Base-by-base conservation (phyloP, 2,329 filamentous ascomycete species). In the Epicoccum nigrum region DNA sequence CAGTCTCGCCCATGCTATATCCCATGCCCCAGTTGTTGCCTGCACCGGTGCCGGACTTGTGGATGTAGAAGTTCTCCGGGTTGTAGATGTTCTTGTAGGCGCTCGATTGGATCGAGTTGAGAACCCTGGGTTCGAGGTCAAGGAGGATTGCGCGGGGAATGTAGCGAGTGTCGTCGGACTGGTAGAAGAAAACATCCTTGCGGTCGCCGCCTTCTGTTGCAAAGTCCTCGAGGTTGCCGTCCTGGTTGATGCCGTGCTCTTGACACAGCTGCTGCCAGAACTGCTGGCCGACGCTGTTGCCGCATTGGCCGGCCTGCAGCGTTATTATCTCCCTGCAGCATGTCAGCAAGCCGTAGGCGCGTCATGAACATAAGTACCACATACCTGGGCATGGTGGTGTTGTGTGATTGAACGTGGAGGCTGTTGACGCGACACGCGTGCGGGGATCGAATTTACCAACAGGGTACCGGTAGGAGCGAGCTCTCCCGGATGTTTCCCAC, bases 11-110 rank as follows among this genome's bases (percentile, higher is more conserved):
- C 45, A 90, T 92, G 61, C 94, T 87, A 76, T 99, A 99, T 38
- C 94, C 94, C 68, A 94, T 89, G 55, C 92, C 94, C 94, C 94
- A 99, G 74, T 97, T 99, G 76, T 99, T 99, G 37, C 92, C 94
- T 6, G 94, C 94, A 37, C 94, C 94, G 47, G 90, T 86, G 51
- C 94, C 94, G 76, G 93, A 89, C 73, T 96, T 95, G 65, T 93
- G 91, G 45, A 97, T 86, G 73, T 95, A 99, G 77, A 97, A 97
- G 80, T 99, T 99, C 76, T 99, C 94, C 0, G 94, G 94, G 72
- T 99, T 99, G 83, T 99, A 99, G 54, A 99, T 99, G 74, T 99
- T 97, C 74, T 88, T 91, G 80, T 99, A 99, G 0, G 92, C 87
- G 1, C 94, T 92, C 8, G 87, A 88, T 77, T 97, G 93, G 63